Evolutionary conservation across 2,329 filamentous ascomycete genomes (phyloP).

Genomic region (Fusarium sp.): DNA sequence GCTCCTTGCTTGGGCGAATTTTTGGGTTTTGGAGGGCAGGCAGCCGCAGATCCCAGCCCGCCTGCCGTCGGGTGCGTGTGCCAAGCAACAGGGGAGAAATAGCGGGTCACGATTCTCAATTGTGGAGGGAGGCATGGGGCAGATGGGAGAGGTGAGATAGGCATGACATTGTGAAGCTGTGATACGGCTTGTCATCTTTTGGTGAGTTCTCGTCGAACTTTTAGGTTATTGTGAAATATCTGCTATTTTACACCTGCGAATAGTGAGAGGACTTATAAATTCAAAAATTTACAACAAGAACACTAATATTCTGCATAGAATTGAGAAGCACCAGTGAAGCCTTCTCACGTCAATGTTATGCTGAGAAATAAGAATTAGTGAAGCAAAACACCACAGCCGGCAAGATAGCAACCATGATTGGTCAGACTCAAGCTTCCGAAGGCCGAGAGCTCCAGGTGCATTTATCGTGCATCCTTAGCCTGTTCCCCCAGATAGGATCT

Average conservation of each 20-base stretch:
- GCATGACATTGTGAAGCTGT: conserved; percentile 1
- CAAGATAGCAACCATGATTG: conserved; percentile 11
- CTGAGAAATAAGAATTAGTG: conserved; percentile 40
- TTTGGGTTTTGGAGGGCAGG: conserved; percentile 34
- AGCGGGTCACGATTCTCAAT: conserved; percentile 10
- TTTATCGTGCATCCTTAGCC: conserved; percentile 30
- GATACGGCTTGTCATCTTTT: not conserved
- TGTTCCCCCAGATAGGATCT: conserved; percentile 30
- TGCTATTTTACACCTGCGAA: not conserved
- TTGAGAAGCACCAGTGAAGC: not conserved
- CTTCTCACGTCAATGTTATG: not conserved
- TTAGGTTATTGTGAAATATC: not conserved
- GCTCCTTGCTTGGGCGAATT: conserved; percentile 19
- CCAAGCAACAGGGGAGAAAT: conserved; percentile 22
- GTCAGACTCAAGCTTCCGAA: conserved; percentile 13
- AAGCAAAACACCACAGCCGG: conserved; percentile 27
- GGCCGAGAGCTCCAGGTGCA: conserved; percentile 26
- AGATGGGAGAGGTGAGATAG: not conserved
- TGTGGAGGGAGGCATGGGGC: not conserved
- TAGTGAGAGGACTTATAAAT: not conserved
- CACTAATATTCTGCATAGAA: not conserved
- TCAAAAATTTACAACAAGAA: not conserved
- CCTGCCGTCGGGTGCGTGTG: conserved; percentile 18
- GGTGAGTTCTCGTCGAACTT: not conserved
- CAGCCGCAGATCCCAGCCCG: conserved; percentile 19